Percentiles rank a stretch among this genome's conserved stretches.
Conservation (phyloP, 441 rosid genomes). For the Croton setiger region DNA sequence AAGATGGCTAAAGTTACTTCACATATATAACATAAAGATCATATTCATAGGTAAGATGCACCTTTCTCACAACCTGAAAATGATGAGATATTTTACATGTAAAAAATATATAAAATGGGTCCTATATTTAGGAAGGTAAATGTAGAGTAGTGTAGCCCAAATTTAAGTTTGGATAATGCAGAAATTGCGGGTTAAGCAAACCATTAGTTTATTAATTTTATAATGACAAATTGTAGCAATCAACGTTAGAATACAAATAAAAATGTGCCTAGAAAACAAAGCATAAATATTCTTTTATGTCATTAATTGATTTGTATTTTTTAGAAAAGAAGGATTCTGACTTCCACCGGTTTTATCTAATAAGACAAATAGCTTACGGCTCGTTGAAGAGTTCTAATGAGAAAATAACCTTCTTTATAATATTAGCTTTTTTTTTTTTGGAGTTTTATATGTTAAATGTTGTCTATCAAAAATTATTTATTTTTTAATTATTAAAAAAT, state of each 20-base stretch:
- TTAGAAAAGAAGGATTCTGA: slow-evolving; percentile 21
- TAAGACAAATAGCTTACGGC: slow-evolving; percentile 34
- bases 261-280: slow-evolving; percentile 24
- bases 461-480: no score
- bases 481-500: no score
- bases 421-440: no score
- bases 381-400: slow-evolving; percentile 12
- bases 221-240: slow-evolving; percentile 7
- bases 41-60: no score
- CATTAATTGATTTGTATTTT: slow-evolving; percentile 4
- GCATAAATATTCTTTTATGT: slow-evolving; percentile 25
- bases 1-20: no score
- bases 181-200: neutral
- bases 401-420: slow-evolving; percentile 16
- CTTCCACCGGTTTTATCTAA: slow-evolving; percentile 27
- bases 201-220: neutral
- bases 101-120: no score
- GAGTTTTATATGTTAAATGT: no score
- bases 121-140: no score
- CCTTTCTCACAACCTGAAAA: no score
- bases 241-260: slow-evolving; percentile 5
- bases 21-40: no score
- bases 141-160: no score
- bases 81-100: no score
- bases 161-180: neutral